Evolutionary conservation across 2,329 filamentous ascomycete genomes (phyloP).

Genomic region (Stemphylium vesicarium): DNA sequence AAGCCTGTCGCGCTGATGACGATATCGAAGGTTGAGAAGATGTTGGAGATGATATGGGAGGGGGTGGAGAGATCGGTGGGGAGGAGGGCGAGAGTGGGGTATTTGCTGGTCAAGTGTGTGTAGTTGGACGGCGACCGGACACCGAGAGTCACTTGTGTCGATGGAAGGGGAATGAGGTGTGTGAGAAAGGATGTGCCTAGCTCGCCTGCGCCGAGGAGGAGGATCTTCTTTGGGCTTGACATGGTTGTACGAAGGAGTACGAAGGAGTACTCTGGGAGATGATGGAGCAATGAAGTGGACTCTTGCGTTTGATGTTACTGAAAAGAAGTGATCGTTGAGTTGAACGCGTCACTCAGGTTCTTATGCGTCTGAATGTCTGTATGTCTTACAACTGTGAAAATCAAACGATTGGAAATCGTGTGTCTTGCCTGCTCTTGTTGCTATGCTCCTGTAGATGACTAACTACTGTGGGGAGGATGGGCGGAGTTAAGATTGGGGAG

Average conservation of each 20-base stretch:
- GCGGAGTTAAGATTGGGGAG: conserved; percentile 8
- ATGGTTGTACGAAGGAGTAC: neutral
- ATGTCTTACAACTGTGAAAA: no score
- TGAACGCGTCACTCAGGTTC: no score
- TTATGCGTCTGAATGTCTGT: no score
- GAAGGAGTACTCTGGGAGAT: no score
- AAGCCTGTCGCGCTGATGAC: conserved; percentile 70
- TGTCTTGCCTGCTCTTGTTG: neutral
- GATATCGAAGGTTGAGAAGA: conserved; percentile 56
- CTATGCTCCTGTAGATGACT: neutral
- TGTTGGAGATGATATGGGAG: conserved; percentile 35
- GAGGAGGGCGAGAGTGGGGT: conserved; percentile 39
- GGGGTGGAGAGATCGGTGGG: conserved; percentile 53
- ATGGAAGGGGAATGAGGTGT: conserved; percentile 57
- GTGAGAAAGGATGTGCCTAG: conserved; percentile 65
- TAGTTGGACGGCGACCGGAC: conserved; percentile 59
- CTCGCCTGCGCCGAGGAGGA: conserved; percentile 72
- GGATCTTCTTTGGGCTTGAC: conserved; percentile 46
- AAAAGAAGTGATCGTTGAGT: neutral
- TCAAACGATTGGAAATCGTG: no score
- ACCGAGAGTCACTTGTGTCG: conserved; percentile 58
- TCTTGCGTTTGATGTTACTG: neutral
- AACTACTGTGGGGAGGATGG: neutral
- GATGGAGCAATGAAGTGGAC: neutral
- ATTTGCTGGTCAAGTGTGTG: conserved; percentile 30